Conservation (phyloP, 129 eudicot species). For the Arctium minus region DNA sequence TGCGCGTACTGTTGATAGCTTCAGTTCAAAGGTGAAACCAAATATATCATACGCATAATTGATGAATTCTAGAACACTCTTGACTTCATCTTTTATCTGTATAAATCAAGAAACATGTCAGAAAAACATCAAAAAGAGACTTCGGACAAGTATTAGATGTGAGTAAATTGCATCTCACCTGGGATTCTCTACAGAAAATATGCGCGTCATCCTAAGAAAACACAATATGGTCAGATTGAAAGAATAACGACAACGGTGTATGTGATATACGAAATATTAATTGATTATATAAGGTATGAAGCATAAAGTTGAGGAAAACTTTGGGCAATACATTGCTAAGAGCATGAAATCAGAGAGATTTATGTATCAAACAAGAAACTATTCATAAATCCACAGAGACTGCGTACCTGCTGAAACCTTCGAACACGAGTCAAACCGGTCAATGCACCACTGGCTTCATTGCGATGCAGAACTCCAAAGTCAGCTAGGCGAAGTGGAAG, state of each 20-base stretch:
- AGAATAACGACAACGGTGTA: not conserved
- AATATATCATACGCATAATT: conserved; percentile 55
- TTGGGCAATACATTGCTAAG: not conserved
- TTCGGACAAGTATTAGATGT: not conserved
- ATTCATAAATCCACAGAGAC: not conserved
- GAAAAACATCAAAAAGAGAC: not conserved
- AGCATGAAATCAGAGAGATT: not conserved
- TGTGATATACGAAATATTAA: not conserved
- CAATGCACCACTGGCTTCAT: conserved; percentile 98
- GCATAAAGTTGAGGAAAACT: not conserved
- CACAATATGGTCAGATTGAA: conserved; percentile 9
- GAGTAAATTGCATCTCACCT: conserved; percentile 44
- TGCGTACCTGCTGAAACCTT: conserved; percentile 89
- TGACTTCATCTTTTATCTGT: conserved; percentile 96
- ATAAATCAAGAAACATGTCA: not conserved
- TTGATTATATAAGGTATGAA: not conserved
- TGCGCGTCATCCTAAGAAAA: conserved; percentile 90
- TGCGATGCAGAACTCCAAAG: conserved; percentile 94
- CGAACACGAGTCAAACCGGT: conserved; percentile 93
- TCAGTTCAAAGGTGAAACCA: conserved; percentile 91
- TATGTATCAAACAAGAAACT: not conserved
- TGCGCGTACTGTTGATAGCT: conserved; percentile 80
- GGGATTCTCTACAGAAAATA: conserved; percentile 96
- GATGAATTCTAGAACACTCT: conserved; percentile 71
- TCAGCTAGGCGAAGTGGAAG: conserved; percentile 96